Evolutionary conservation across 495 filamentous ascomycete genomes (phyloP), one percentile per base, ranked within the genome.

Genomic region (Podospora australis): DNA sequence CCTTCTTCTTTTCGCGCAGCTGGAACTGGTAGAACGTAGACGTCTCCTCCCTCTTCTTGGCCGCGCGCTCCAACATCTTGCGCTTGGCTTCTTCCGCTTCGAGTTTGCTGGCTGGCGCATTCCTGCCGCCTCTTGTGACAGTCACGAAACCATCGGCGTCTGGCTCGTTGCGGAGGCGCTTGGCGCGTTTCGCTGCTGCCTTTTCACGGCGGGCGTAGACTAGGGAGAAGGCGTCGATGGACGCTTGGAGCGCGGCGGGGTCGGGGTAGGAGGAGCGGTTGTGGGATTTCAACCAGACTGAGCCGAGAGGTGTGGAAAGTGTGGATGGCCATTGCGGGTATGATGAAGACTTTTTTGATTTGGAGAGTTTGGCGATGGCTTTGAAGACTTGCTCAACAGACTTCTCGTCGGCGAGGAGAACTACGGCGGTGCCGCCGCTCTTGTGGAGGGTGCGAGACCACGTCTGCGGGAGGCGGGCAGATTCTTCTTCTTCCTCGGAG

Each of bases 111-210:
- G 87, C 87, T 7, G 86, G 82, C 10, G 86, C 88, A 8, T 74
- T 72, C 47, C 85, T 81, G 38, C 83, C 80, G 3, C 90, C 90
- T 47, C 84, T 75, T 3, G 83, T 86, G 23, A 98, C 94, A 24
- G 88, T 96, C 17, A 96, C 75, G 60, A 98, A 98, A 8, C 92
- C 92, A 66, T 98, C 94, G 60, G 88, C 89, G 62, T 98, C 92
- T 8, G 92, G 88, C 57, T 84, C 82, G 56, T 82, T 78, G 38
- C 85, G 77, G 50, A 79, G 68, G 47, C 74, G 73, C 52, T 82
- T 79, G 25, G 79, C 80, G 16, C 79, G 70, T 20, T 79, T 79
- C 39, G 73, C 73, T 17, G 81, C 79, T 38, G 82, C 80, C 40
- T 80, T 78, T 59, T 94, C 82, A 24, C 78, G 75, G 36, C 72